Evolutionary conservation across 768 basidiomycete genomes (phyloP), one percentile per base, ranked within the genome.

Genomic region (Pleurotus eryngii): DNA sequence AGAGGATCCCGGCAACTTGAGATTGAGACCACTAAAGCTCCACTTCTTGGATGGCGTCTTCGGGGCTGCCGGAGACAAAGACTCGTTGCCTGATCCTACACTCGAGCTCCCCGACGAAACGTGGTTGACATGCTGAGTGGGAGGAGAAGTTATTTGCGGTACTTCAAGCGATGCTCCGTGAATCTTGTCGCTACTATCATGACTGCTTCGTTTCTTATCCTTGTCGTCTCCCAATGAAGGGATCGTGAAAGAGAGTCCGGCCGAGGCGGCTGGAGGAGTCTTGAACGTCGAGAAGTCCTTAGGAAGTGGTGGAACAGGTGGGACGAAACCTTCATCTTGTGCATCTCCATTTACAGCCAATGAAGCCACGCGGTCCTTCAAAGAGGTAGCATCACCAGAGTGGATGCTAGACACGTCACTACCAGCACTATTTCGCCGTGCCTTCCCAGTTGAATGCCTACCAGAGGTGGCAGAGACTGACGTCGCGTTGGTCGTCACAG

Each of bases 31-130:
- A n/a, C 90, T 89, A 69, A 95, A 90, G 68, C 92, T 95, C 93
- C 93, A 95, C 71, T 95, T 95, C 81, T 94, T 95, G n/a, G 90
- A 92, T 35, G 92, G 92, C 2, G 90, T 89, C 74, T 90, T 90
- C 51, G 79, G 74, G 43, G 79, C 74, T 14, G 74, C 65, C 40
- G 85, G 77, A 12, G 65, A 62, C 39, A 54, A 54, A 56, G 79
- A 72, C 57, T 83, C 79, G 27, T 76, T 73, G 63, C 68, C 72
- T 61, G 73, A 76, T 65, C 62, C 68, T 66, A 68, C 63, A 63
- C 66, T 72, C 64, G 68, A 57, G 59, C 68, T 65, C 55, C 67
- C 66, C n/a, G 51, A 54, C 2, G 51, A 14, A 22, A 42, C 12
- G 15, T 54, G 51, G 43, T 67, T 63, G 57, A 73, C 71, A 53